phyloP scores from a whole-genome alignment of 495 filamentous ascomycete species.

The Podospora conica region DNA sequence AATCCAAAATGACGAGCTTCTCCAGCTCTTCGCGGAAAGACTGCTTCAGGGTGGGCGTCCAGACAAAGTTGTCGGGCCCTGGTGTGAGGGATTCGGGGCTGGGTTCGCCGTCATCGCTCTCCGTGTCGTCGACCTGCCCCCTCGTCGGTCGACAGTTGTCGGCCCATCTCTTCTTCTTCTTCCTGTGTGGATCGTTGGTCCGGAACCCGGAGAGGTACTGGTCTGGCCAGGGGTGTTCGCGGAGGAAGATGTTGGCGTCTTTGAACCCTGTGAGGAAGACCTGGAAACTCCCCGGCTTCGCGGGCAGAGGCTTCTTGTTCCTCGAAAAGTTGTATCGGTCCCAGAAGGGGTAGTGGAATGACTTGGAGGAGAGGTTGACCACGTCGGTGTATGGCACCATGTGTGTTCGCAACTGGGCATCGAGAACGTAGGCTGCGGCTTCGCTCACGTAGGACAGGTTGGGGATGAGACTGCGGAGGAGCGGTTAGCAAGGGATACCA shows the following conservation, averaged over 20 bases:
- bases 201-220: constrained; percentile 73
- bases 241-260: constrained; percentile 90
- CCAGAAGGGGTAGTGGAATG: constrained; percentile 98
- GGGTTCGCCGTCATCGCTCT: constrained; percentile 56
- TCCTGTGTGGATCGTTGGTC: constrained; percentile 63
- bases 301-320: constrained; percentile 79
- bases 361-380: constrained; percentile 88
- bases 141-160: constrained; percentile 73
- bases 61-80: constrained; percentile 58
- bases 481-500: constrained; percentile 14
- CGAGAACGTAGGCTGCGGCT: constrained; percentile 91
- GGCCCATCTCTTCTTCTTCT: constrained; percentile 67
- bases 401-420: constrained; percentile 82
- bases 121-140: constrained; percentile 59
- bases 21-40: constrained; percentile 92
- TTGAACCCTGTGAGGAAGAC: constrained; percentile 95
- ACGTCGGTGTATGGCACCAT: constrained; percentile 96
- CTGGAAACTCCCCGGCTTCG: constrained; percentile 93
- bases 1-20: constrained; percentile 95
- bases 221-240: constrained; percentile 97
- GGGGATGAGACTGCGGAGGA: constrained; percentile 64
- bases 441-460: constrained; percentile 99
- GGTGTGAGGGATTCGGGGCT: constrained; percentile 32
- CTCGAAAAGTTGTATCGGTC: constrained; percentile 82
- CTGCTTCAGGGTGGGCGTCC: constrained; percentile 85